phyloP scores from a whole-genome alignment of 106 monocot genomes.

The Dendrobium catenatum region DNA sequence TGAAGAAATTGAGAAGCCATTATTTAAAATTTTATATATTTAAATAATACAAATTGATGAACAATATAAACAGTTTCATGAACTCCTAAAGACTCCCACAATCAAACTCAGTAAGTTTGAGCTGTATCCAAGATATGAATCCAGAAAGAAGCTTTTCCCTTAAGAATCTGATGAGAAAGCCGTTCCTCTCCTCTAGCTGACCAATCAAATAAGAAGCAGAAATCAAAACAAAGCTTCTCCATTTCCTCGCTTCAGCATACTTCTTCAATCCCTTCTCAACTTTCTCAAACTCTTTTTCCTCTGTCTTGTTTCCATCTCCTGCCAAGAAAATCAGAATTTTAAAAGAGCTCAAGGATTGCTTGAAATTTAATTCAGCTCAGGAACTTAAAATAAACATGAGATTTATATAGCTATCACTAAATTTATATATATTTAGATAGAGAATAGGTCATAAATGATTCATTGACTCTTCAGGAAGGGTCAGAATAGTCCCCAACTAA shows the following conservation, averaged over 20 bases:
- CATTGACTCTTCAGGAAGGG: too few relatives aligned
- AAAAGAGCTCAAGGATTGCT: too few relatives aligned
- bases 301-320: neutral
- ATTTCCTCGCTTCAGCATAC: conserved; percentile 52
- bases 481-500: too few relatives aligned
- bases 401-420: too few relatives aligned
- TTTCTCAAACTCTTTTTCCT: conserved; percentile 15
- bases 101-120: conserved; percentile 37
- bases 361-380: too few relatives aligned
- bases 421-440: too few relatives aligned
- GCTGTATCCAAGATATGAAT: conserved; percentile 16
- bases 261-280: conserved; percentile 37
- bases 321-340: neutral
- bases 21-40: too few relatives aligned
- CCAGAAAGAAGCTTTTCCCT: conserved; percentile 49
- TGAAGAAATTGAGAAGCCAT: too few relatives aligned
- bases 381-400: too few relatives aligned
- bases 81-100: conserved; percentile 30
- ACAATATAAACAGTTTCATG: too few relatives aligned
- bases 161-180: conserved; percentile 26
- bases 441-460: too few relatives aligned
- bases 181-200: conserved; percentile 33
- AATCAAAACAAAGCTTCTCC: conserved; percentile 58
- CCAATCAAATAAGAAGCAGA: conserved; percentile 41
- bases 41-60: too few relatives aligned